These are phyloP conservation scores for Fusarium clavum DNA, from an alignment of 2,329 filamentous ascomycete species.

Conservation along the genomic window DNA sequence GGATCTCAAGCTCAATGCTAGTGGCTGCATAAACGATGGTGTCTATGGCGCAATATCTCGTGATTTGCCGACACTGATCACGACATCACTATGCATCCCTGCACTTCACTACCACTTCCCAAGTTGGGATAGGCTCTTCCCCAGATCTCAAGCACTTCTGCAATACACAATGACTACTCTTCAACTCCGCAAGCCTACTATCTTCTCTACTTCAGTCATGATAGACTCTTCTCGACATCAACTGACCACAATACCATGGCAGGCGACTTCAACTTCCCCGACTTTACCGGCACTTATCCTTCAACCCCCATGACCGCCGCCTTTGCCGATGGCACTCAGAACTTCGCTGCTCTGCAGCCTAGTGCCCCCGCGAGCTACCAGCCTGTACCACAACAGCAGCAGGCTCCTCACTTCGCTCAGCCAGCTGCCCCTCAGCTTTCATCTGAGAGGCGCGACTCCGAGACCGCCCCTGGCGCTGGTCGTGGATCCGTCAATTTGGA, in stretches of 20 bases:
- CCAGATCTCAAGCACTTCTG: constrained; percentile 33
- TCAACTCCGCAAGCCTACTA: constrained; percentile 35
- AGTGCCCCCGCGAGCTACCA: constrained; percentile 61
- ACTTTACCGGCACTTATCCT: constrained; percentile 65
- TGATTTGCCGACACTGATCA: constrained; percentile 58
- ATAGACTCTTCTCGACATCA: constrained; percentile 32
- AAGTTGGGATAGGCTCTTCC: constrained; percentile 44
- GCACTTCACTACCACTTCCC: constrained; percentile 42
- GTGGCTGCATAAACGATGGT: constrained; percentile 55
- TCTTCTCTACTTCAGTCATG: constrained; percentile 38
- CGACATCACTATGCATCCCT: constrained; percentile 44
- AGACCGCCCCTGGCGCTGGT: constrained; percentile 53
- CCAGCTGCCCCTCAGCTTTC: constrained; percentile 46
- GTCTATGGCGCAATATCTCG: constrained; percentile 72
- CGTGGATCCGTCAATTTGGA: constrained; percentile 68
- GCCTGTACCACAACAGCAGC: constrained; percentile 51
- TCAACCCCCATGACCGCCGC: constrained; percentile 60
- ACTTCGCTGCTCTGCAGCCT: constrained; percentile 66
- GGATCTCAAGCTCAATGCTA: constrained; percentile 40
- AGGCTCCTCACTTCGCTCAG: constrained; percentile 48
- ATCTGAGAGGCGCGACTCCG: constrained; percentile 61
- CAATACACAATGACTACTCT: constrained; percentile 39
- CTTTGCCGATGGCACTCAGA: constrained; percentile 51
- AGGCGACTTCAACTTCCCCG: constrained; percentile 69
- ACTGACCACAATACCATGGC: constrained; percentile 57